Base-by-base conservation (phyloP, 2,329 filamentous ascomycete genomes). In the Trichoderma simmonsii region DNA sequence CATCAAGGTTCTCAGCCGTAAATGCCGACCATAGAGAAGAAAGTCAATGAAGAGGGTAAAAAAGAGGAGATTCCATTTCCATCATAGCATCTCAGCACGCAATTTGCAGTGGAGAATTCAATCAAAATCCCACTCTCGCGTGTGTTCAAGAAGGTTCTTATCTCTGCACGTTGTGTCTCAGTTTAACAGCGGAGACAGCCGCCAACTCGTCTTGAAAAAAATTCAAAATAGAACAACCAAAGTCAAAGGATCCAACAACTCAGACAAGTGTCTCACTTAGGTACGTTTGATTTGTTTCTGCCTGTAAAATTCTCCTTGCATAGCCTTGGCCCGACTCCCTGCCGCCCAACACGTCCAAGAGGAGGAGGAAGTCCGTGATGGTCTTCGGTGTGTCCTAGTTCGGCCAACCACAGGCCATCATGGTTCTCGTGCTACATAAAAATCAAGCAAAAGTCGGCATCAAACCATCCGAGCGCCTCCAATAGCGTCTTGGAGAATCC, bases 1-100 rank as follows among this genome's bases (percentile, higher is more conserved):
- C 68, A 71, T 71, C 68, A 71, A 48, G 68, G 68, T 71, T 71
- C 68, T 71, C 68, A 71, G 60, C 68, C 60, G 66, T 21, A 34
- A 30, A 34, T 8, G 43, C 68, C 34, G 68, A 71, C 32, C 6
- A 34, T 7, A 36, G 6, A 34, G 24, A 48, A 34, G 24, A 48
- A 60, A 15, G 6, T 32, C 28, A 7, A 28, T n/a, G 30, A 51
- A 51, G 43, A 51, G 32, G 28, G 15, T n/a, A 21, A 21, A 28
- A 43, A 60, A 30, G 32, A 39, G 18, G 28, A 54, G 65, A 69
- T 60, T 59, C 56, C 56, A 69, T 60, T 59, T 39, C 56, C n/a
- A 48, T 28, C 39, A 24, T 15, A 57, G 28, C 57, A 66, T 66
- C 48, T 5, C 26, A 61, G 28, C 66, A 36, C 66, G 57, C 66